Evolutionary conservation across 2,329 filamentous ascomycete genomes (phyloP), one percentile per base, ranked within the genome.

Genomic region (Colletotrichum sp.): DNA sequence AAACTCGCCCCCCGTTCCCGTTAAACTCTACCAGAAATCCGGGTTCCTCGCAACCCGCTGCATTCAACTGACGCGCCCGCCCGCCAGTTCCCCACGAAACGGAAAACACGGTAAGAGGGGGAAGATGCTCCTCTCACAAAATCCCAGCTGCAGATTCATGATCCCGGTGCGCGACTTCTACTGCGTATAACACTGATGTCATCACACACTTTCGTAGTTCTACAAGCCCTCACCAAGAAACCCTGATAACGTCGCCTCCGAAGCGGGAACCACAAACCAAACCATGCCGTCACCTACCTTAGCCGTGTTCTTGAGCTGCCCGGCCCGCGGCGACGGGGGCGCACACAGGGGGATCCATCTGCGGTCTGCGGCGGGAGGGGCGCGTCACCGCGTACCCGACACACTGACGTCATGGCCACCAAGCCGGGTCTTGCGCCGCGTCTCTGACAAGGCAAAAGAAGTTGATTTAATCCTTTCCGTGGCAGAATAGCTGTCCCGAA

Each of bases 221-320:
- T 52, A 7, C 43, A 52, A 52, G 43, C 43, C 43, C 43, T 52
- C 43, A 24, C 10, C 43, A 52, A 52, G 0, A 52, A 56, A 30
- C 36, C 69, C 69, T 75, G 73, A 64, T 52, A 59, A 30, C 63
- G 63, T 66, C 52, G 55, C 72, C 13, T 48, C 14, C 12, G 58
- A 64, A 73, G 56, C 56, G 59, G 69, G 61, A 55, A 43, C 21
- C 48, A 52, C n/a, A 24, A 36, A 55, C 14, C 62, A 59, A 34
- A 38, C 26, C 26, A 75, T 75, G 73, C 62, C 70, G 73, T 75
- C 73, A 73, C 24, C 48, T 12, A 59, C 52, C 32, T 34, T 52
- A 52, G 43, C 43, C 12, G 43, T 52, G 10, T 52, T 52, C 43
- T 21, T 52, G 43, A 24, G 1, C 43, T 26, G 63, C 62, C 65